Percentiles rank a stretch among this genome's conserved stretches.
Evolutionary conservation across 1,284 basidiomycete genomes (phyloP).

Genomic region (Tilletia indica): DNA sequence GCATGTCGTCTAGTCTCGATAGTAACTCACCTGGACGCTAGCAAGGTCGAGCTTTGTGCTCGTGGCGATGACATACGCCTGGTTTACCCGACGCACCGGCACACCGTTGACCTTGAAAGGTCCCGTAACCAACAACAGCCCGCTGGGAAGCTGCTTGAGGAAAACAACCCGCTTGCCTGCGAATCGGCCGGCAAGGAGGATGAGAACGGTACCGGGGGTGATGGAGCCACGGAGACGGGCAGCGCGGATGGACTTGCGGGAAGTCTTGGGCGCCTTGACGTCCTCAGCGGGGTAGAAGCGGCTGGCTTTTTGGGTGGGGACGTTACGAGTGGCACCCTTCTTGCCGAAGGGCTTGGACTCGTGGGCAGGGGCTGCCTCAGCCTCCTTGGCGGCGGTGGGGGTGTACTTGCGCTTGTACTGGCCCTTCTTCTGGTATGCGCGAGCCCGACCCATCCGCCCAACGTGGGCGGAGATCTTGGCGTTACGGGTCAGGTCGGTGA

Average conservation of each 20-base stretch:
- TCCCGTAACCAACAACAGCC: conserved; percentile 91
- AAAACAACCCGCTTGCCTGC: conserved; percentile 97
- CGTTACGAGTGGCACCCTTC: conserved; percentile 82
- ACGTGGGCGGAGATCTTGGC: conserved; percentile 19
- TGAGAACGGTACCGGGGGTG: conserved; percentile 90
- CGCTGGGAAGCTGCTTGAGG: conserved; percentile 92
- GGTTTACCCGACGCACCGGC: conserved; percentile 94
- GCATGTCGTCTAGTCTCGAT: not conserved
- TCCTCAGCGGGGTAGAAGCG: conserved; percentile 98
- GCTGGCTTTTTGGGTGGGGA: conserved; percentile 80
- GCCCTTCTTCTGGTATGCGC: conserved; percentile 76
- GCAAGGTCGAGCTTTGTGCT: conserved; percentile 89
- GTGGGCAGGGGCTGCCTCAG: conserved; percentile 60
- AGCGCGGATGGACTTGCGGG: conserved; percentile 75
- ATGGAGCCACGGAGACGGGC: conserved; percentile 78
- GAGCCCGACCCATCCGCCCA: conserved; percentile 62
- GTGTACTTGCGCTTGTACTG: conserved; percentile 70
- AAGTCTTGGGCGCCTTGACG: conserved; percentile 81
- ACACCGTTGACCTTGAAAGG: conserved; percentile 99
- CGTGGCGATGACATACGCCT: conserved; percentile 98
- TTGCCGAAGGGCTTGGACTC: conserved; percentile 79
- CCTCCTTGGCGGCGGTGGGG: conserved; percentile 64
- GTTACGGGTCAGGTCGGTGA: conserved; percentile 17
- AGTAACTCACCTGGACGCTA: conserved; percentile 67
- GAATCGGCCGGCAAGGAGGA: conserved; percentile 97